Base-by-base conservation (phyloP, 2,329 filamentous ascomycete genomes). In the Beauveria medogensis region DNA sequence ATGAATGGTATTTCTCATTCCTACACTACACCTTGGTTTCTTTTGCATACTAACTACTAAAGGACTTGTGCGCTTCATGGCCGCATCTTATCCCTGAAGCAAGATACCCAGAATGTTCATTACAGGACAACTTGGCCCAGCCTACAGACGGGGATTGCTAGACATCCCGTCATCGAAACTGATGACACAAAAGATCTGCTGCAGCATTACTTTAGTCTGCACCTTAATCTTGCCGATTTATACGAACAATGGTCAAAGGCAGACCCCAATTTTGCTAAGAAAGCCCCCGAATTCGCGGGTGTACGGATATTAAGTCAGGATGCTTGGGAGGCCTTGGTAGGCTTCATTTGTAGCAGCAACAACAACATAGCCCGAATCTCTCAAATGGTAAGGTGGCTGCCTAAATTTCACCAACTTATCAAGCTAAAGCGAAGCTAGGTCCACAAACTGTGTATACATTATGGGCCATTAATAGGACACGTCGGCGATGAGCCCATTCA, bases 301-400 rank as follows among this genome's bases (percentile, higher is more conserved):
- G 89, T 99, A 60, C 87, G 94, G 24, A 97, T 99, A 65, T 77
- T 99, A 50, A 90, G 88, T 68, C 94, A 99, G 76, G 92, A 97
- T 77, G 87, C 93, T 1, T 99, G 95, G 94, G 94, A 99, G 74
- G 87, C 94, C 0, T 79, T 99, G 24, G 80, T 99, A 26, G 88
- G 89, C 61, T 99, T 99, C 74, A 99, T 99, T 65, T 99, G 94
- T 80, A 97, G 92, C 74, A 96, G 92, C 75, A 99, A 99, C 75
- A 99, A 99, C 76, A 97, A 99, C 71, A 99, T 99, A 63, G 83
- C 87, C 2, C 85, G 94, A 44, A 99, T 99, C 71, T 93, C 90
- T 5, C 90, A 95, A 74, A 99, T 99, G 94, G 92, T 89, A 68
- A 64, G 70, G 43, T 28, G 18, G 8, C 24, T 18, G 4, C 16